phyloP scores from a whole-genome alignment of 1,139 yeast genomes.

The Scheffersomyces quercinus region DNA sequence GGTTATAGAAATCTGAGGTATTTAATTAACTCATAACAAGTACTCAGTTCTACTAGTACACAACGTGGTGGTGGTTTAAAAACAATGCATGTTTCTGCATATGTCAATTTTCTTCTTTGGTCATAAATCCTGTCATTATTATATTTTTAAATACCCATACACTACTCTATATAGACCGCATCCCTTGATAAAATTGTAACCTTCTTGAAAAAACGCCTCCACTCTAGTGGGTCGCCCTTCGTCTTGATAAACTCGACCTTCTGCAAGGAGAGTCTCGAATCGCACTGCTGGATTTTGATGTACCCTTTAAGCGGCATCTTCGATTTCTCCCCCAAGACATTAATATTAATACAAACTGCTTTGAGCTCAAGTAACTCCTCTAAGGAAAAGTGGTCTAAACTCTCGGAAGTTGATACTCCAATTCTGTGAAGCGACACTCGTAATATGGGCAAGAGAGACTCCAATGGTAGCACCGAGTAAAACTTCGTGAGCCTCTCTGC shows the following conservation, averaged over 20 bases:
- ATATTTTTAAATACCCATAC: neutral
- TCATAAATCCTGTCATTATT: neutral
- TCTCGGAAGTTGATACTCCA: constrained; percentile 29
- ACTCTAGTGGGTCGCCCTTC: constrained; percentile 66
- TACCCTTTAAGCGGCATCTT: constrained; percentile 48
- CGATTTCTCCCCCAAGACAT: constrained; percentile 36
- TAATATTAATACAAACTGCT: constrained; percentile 6
- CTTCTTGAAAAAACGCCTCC: constrained; percentile 62
- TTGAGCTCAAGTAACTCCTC: neutral
- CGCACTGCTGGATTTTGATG: constrained; percentile 31
- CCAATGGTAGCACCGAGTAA: constrained; percentile 44
- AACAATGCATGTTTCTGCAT: too few relatives aligned
- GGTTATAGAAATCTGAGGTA: too few relatives aligned
- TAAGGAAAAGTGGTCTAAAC: constrained; percentile 10
- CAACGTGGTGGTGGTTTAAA: too few relatives aligned
- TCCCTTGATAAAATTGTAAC: constrained; percentile 55
- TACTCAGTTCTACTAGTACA: too few relatives aligned
- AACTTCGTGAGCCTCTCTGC: constrained; percentile 48
- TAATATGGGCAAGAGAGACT: constrained; percentile 40
- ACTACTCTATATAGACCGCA: constrained; percentile 36
- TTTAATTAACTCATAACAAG: too few relatives aligned
- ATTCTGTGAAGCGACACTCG: constrained; percentile 38
- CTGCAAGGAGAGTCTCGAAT: constrained; percentile 30
- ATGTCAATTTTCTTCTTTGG: neutral
- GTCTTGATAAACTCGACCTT: constrained; percentile 52